Conservation (phyloP, 495 filamentous ascomycete species). For the Glonium stellatum region DNA sequence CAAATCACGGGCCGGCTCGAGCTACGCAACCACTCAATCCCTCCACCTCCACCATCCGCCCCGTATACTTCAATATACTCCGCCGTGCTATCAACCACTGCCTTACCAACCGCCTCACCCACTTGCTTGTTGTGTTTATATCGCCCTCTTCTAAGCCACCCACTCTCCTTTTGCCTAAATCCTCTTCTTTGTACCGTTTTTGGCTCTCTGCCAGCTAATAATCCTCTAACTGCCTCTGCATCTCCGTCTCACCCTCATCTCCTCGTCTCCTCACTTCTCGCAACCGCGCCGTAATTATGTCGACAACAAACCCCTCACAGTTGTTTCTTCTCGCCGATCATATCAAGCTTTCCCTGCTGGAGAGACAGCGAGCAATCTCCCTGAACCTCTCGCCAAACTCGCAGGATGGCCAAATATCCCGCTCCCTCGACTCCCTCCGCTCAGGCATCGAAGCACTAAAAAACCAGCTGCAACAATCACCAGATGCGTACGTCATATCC, state of each 20-base stretch:
- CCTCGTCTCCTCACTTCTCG: conserved; percentile 5
- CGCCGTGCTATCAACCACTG: background rate
- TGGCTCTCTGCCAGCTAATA: background rate
- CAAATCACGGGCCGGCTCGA: too few relatives aligned
- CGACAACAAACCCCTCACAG: conserved; percentile 46
- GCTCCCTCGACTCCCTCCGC: conserved; percentile 76
- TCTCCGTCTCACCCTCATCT: background rate
- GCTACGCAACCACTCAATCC: too few relatives aligned
- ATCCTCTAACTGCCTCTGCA: background rate
- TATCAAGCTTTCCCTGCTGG: conserved; percentile 72
- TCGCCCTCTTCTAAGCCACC: background rate
- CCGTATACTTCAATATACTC: too few relatives aligned
- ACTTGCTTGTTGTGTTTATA: background rate
- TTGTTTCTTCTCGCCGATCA: conserved; percentile 71
- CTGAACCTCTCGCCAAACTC: conserved; percentile 77
- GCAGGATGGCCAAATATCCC: conserved; percentile 82
- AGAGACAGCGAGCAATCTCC: conserved; percentile 76
- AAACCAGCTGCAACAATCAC: conserved; percentile 56
- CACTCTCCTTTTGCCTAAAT: background rate
- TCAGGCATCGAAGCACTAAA: conserved; percentile 74
- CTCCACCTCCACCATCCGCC: too few relatives aligned
- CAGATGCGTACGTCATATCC: conserved; percentile 44
- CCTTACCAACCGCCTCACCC: background rate
- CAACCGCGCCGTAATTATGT: conserved; percentile 41
- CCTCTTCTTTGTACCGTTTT: background rate